Percentiles rank a stretch among this genome's conserved stretches.
phyloP scores from a whole-genome alignment of 352 stramenopile genomes.

The Phytophthora fragariaefolia region DNA sequence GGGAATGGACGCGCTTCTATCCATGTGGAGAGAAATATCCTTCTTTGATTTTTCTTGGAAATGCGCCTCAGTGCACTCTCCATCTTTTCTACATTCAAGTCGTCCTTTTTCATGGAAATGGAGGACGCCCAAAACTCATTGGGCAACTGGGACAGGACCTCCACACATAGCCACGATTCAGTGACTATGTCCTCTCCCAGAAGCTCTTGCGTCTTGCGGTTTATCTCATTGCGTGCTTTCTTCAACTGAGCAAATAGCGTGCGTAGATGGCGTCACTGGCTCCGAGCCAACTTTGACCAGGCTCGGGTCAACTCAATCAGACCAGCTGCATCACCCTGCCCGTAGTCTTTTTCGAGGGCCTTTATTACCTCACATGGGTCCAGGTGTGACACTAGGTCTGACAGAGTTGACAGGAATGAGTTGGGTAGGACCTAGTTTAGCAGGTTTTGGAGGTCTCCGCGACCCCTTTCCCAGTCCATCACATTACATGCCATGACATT shows the following conservation, averaged over 20 bases:
- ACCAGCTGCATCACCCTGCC: not conserved
- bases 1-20: not conserved
- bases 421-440: too few species aligned
- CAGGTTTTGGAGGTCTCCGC: too few species aligned
- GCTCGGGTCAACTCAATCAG: not conserved
- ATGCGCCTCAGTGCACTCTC: not conserved
- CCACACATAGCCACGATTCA: too few species aligned
- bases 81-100: not conserved
- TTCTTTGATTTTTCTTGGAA: not conserved
- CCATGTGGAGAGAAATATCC: not conserved
- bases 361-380: too few species aligned
- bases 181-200: not conserved
- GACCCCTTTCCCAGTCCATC: too few species aligned
- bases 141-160: not conserved
- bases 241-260: not conserved
- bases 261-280: not conserved
- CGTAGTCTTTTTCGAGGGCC: too few species aligned
- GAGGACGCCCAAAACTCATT: not conserved
- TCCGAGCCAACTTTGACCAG: not conserved
- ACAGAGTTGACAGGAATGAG: too few species aligned
- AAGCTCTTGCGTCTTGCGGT: not conserved
- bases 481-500: too few species aligned
- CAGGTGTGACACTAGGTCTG: too few species aligned
- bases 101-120: not conserved
- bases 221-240: not conserved